These are phyloP conservation scores for Dactylonectria macrodidyma DNA, from an alignment of 2,329 filamentous ascomycete genomes.

Conservation along the genomic window DNA sequence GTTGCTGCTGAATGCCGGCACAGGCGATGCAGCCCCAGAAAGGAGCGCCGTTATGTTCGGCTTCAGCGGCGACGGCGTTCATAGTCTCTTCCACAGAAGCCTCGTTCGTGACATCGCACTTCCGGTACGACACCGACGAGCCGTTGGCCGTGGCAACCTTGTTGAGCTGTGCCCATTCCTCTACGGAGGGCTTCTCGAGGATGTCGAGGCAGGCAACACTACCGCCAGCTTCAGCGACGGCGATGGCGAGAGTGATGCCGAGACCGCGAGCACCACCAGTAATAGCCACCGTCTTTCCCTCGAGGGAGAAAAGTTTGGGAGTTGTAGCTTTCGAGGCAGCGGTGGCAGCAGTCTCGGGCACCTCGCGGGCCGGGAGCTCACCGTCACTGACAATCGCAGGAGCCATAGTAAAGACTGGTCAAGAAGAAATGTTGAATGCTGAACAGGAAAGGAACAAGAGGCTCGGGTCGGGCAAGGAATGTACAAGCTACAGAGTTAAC, in stretches of 20 bases:
- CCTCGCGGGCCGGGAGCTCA: constrained; percentile 44
- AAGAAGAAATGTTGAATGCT: not conserved
- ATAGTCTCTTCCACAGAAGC: constrained; percentile 53
- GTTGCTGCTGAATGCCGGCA: constrained; percentile 64
- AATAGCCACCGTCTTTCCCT: constrained; percentile 61
- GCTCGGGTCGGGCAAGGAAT: not conserved
- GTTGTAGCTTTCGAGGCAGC: constrained; percentile 48
- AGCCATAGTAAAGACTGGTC: constrained; percentile 37
- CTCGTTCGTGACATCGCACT: constrained; percentile 65
- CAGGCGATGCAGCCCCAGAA: constrained; percentile 61
- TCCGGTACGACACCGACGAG: constrained; percentile 56
- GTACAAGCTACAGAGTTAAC: not conserved
- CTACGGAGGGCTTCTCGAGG: constrained; percentile 53
- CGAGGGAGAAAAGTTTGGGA: constrained; percentile 60
- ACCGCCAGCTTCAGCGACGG: constrained; percentile 64
- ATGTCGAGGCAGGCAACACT: constrained; percentile 65
- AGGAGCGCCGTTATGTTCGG: constrained; percentile 49
- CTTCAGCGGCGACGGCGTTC: constrained; percentile 54
- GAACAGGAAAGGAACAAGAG: not conserved
- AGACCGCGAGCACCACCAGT: constrained; percentile 67
- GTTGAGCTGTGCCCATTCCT: constrained; percentile 59
- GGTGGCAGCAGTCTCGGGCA: constrained; percentile 51
- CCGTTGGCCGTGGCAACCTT: constrained; percentile 56
- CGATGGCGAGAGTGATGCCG: constrained; percentile 64
- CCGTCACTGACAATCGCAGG: constrained; percentile 50